Base-by-base conservation (phyloP, 306 rosid species). In the Prunus salicina region DNA sequence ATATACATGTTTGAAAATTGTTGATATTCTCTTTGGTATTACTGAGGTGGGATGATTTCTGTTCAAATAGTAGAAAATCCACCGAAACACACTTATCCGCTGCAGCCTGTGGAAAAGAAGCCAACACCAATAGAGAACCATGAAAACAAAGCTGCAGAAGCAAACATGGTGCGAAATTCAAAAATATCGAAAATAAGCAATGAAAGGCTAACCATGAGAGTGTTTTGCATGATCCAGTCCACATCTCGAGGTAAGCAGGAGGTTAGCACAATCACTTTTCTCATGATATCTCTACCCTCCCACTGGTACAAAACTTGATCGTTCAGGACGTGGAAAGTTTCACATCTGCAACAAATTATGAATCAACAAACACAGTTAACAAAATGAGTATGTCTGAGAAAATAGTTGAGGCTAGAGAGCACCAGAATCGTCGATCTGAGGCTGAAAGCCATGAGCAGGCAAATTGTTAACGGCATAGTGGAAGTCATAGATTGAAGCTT, bases 281-380 rank as follows among this genome's bases (percentile, higher is more conserved):
- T 88, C 89, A 79, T 88, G 64, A 88, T 88, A 71, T 91, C 93
- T 86, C 84, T 87, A 66, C 89, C 87, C 83, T 85, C 88, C 95
- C 95, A 89, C 45, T 93, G 87, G 78, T 83, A 91, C 83, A 91
- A 58, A 30, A 91, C 91, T 78, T 75, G 86, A 72, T 89, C 91
- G 20, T 84, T 86, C 72, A 89, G 58, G 50, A 91, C 86, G 64
- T 88, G 6, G 97, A 88, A 75, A 91, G 69, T 87, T 83, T 85
- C 68, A 82, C 79, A 82, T 82, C 95, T 91, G 87, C 51, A 41
- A 72, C 20, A 25, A 65, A 82, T 46, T 24, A 38, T 51, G 20
- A 27, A 49, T 25, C 15, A 56, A 55, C 65, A 80, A 45, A 50
- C 5, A 49, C 57, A 60, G 52, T 18, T 18, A 76, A 46, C 71